Evolutionary conservation across 2,329 filamentous ascomycete species (phyloP), one percentile per base, ranked within the genome.

Genomic region (Sordariomycetes sp.): DNA sequence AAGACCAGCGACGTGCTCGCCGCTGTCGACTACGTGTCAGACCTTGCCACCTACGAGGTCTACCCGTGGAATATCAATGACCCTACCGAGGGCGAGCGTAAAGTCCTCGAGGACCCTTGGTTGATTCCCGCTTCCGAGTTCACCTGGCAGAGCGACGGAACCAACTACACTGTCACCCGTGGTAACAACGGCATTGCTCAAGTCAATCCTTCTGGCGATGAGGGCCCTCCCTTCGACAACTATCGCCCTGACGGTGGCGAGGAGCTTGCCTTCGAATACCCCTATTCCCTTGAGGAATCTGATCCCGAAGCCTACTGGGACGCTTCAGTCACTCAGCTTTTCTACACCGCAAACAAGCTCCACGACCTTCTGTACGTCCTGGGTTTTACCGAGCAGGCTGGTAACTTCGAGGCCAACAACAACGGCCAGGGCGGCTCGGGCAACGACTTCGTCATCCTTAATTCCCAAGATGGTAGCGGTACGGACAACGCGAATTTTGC

Each of bases 141-240:
- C 37, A 68, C 64, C 19, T 79, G 72, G 72, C 54, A 69, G 34
- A 55, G 54, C 14, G 62, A 68, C 27, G 72, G 71, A 5, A 48
- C 43, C 5, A 56, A 55, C 24, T 77, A 68, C 51, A 68, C 63
- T 26, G 68, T 62, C 1, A 73, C 71, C 5, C 62, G 64, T 1
- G 74, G 74, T 26, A 79, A 79, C 58, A 79, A 78, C 43, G 73
- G 46, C 27, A 66, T 72, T 28, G 68, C 70, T 1, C 72, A 77
- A 39, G 42, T 46, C 3, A 55, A 57, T 29, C 66, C 66, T 12
- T 54, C 48, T 3, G 69, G 62, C 10, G 62, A 61, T 12, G 54
- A 46, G 18, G 21, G 26, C 0, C n/a, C n/a, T n/a, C 55, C 50
- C 24, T 21, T 54, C 21, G 46, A 42, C 39, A 55, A 55, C 51